Base-by-base conservation (phyloP, 2,329 filamentous ascomycete species). In the Colletotrichum incanum region DNA sequence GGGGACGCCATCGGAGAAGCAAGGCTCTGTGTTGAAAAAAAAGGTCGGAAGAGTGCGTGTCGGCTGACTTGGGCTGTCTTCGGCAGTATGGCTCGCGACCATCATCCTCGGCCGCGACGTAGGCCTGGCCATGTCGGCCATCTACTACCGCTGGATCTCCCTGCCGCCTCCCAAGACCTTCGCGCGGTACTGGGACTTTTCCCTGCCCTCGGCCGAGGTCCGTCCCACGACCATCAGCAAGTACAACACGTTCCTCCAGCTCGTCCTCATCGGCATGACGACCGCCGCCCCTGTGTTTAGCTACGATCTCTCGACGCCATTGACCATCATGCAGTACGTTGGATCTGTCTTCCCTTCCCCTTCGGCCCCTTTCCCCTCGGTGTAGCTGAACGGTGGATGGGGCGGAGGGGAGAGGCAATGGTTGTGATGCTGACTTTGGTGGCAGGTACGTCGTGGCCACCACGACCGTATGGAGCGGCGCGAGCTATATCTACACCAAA, bases 71-170 rank as follows among this genome's bases (percentile, higher is more conserved):
- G 6, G 1, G 31, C 67, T 75, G 28, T 31, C 5, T 7, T 59
- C 43, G 50, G 4, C 68, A 94, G 92, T 95, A 47, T 98, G 95
- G 90, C 87, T 98, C 3, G 95, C 95, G 2, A 89, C 88, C n/a
- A 91, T 98, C 61, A 98, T 99, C 73, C 89, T 99, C 4, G 95
- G 95, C 37, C 91, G 96, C 54, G 96, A 99, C 78, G 89, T 93
- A 52, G 94, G 92, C 26, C 88, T 99, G 5, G 95, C 89, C 34
- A 87, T 98, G 28, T 91, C 95, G 2, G 96, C 96, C 31, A 92
- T 99, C 76, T 98, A 98, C 85, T 98, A 96, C 82, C 93, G 96
- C 74, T 98, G 94, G 90, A 97, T 98, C 75, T 97, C 94, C 2
- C 88, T 99, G 7, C 96, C 96, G 0, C 92, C 94, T 0, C 96